Conservation (phyloP, 1,284 basidiomycete genomes). For the Cystobasidium pallidum region DNA sequence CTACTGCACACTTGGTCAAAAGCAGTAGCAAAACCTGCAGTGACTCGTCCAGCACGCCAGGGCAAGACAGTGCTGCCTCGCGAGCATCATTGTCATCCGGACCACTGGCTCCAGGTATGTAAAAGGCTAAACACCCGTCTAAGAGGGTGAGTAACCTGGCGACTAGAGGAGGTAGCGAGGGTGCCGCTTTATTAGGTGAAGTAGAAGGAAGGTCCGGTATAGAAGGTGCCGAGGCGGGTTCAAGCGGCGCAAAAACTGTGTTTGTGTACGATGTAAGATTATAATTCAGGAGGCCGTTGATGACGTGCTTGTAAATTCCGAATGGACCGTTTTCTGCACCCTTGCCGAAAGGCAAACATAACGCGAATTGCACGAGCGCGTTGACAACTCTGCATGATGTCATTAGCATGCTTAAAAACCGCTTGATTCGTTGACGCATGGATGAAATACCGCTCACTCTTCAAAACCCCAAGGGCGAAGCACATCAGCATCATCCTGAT, state of each 20-base stretch:
- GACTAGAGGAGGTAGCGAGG: conserved; percentile 42
- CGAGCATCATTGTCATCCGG: conserved; percentile 28
- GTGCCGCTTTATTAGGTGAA: background rate
- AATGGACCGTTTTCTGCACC: conserved; percentile 21
- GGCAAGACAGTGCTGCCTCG: conserved; percentile 1
- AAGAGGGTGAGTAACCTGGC: conserved; percentile 48
- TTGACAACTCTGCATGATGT: conserved; percentile 16
- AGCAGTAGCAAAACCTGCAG: conserved; percentile 74
- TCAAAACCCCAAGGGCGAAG: conserved; percentile 39
- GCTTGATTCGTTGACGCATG: background rate
- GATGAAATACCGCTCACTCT: conserved; percentile 3
- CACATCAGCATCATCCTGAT: conserved; percentile 26
- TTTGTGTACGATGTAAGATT: conserved; percentile 40
- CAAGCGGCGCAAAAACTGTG: conserved; percentile 36
- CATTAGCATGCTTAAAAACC: background rate
- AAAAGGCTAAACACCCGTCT: conserved; percentile 38
- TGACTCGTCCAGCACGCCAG: conserved; percentile 67
- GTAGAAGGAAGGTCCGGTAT: conserved; percentile 27
- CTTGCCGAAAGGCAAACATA: conserved; percentile 24
- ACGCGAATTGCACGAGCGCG: conserved; percentile 22
- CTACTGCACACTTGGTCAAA: conserved; percentile 63
- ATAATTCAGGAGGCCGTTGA: conserved; percentile 51
- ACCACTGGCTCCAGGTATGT: conserved; percentile 47
- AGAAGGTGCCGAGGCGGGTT: conserved; percentile 18
- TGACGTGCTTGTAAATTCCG: conserved; percentile 42